A percentile compares a stretch with the other conserved stretches of the same genome.
These are phyloP conservation scores for Hemisphaericaspora xylanilytica DNA, from an alignment of 1,139 yeast genomes.

Conservation along the genomic window DNA sequence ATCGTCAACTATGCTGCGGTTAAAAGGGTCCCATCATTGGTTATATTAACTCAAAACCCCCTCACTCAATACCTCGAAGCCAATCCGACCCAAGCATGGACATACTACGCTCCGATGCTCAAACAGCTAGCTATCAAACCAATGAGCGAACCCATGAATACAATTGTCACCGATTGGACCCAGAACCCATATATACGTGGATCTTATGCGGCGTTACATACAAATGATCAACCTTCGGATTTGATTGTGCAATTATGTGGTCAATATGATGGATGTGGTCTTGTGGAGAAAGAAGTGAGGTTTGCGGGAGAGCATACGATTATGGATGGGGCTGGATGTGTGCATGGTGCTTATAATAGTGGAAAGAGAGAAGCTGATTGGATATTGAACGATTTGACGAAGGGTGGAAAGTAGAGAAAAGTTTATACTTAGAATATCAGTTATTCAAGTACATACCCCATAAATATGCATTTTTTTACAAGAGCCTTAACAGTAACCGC, in stretches of 20 bases:
- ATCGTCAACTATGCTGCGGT: conserved; percentile 32
- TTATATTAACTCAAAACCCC: conserved; percentile 67
- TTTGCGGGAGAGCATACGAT: conserved; percentile 88
- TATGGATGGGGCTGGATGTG: conserved; percentile 79
- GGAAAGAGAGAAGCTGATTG: conserved; percentile 69
- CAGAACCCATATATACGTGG: conserved; percentile 67
- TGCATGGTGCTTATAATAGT: conserved; percentile 73
- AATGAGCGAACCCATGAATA: conserved; percentile 49
- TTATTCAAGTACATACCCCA: no score
- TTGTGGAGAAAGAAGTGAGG: conserved; percentile 44
- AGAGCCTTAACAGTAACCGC: no score
- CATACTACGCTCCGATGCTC: conserved; percentile 37
- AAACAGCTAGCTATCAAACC: conserved; percentile 20
- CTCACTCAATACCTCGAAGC: conserved; percentile 52
- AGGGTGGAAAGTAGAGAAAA: not conserved
- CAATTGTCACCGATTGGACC: conserved; percentile 67
- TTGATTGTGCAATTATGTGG: conserved; percentile 53
- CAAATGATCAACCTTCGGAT: conserved; percentile 68
- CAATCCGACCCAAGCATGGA: conserved; percentile 40
- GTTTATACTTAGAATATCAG: conserved; percentile 3
- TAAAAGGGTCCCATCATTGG: conserved; percentile 35
- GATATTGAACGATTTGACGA: conserved; percentile 27
- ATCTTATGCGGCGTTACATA: conserved; percentile 66
- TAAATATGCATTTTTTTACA: no score
- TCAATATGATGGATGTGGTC: conserved; percentile 49